Evolutionary conservation across 352 stramenopile genomes (phyloP), one percentile per base, ranked within the genome.

Genomic region (Pythium dissotocum): DNA sequence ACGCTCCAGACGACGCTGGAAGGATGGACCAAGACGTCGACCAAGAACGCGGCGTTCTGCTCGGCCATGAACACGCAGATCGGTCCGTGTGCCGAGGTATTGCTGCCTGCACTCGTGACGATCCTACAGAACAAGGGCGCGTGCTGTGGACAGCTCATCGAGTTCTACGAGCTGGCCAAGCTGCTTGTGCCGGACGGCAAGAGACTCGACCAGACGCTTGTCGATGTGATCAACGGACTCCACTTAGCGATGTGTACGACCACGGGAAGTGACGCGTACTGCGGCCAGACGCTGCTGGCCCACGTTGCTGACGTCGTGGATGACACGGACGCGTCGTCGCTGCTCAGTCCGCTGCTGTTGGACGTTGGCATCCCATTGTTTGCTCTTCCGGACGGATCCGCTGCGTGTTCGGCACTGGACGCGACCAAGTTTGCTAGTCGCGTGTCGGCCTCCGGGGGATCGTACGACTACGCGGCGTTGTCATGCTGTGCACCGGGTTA

Each of bases 161-260:
- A 76, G 46, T 82, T 86, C 67, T 54, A 79, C 61, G 79, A 87
- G 36, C 63, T 86, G 46, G 49, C 63, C 13, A 83, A 85, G 40
- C 58, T 90, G 24, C 66, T 90, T 33, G 70, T 79, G 7, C 79
- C 82, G 1, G 67, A 72, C 21, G 78, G 78, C 0, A 80, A 88
- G 54, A 80, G 75, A 49, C 64, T 80, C 14, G 75, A 72, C 21
- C 68, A 82, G 63, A 86, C 71, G 26, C 61, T 88, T 9, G 61
- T 77, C 36, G 70, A 70, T 36, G 28, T 88, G 10, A 58, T 90
- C 58, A 87, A 88, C 61, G 82, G 79, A 4, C 70, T 90, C 4
- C 82, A 90, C 58, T 70, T 61, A 35, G 77, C 79, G 28, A 80
- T 90, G 75, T 90, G 82, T 64, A 82, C 78, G 4, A 69, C 51